Evolutionary conservation across 108 stramenopile genomes (phyloP).

Genomic region (Nitzschia sp.): DNA sequence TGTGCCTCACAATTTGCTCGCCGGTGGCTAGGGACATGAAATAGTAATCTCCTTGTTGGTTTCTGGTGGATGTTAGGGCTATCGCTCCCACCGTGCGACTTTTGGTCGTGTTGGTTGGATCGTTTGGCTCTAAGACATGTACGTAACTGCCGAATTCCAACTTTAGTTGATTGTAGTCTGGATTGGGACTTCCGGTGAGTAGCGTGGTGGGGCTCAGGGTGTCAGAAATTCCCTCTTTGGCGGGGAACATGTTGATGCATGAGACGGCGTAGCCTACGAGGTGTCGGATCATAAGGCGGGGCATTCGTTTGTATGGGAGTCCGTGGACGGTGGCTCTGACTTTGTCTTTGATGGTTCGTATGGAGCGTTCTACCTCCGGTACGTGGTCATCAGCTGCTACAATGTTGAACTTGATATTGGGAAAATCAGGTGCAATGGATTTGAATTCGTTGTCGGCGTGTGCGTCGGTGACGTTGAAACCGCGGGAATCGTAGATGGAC

Average conservation of each 20-base stretch:
- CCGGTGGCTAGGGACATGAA: conserved; percentile 35
- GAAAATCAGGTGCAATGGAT: conserved; percentile 10
- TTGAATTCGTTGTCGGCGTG: conserved; percentile 41
- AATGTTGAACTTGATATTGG: conserved; percentile 10
- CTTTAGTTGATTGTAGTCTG: conserved; percentile 10
- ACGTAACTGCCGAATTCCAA: conserved; percentile 44
- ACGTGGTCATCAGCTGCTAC: conserved; percentile 43
- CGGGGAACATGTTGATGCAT: conserved; percentile 36
- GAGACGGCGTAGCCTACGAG: conserved; percentile 17
- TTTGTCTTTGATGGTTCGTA: conserved; percentile 45
- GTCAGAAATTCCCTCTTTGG: conserved; percentile 20
- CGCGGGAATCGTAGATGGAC: too few species aligned
- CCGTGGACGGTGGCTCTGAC: conserved; percentile 16
- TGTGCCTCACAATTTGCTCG: conserved; percentile 12
- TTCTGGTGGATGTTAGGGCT: conserved; percentile 36
- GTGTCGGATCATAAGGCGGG: conserved; percentile 23
- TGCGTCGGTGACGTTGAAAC: too few species aligned
- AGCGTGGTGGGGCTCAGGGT: conserved; percentile 28
- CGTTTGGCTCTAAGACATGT: conserved; percentile 40
- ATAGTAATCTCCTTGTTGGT: conserved; percentile 41
- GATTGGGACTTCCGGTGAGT: conserved; percentile 11
- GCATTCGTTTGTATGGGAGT: conserved; percentile 34
- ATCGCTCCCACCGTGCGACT: conserved; percentile 38
- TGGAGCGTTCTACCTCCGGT: conserved; percentile 45
- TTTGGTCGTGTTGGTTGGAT: conserved; percentile 19